These are phyloP conservation scores for Theileria equi DNA, from an alignment of 169 alveolate genomes.

Conservation along the genomic window DNA sequence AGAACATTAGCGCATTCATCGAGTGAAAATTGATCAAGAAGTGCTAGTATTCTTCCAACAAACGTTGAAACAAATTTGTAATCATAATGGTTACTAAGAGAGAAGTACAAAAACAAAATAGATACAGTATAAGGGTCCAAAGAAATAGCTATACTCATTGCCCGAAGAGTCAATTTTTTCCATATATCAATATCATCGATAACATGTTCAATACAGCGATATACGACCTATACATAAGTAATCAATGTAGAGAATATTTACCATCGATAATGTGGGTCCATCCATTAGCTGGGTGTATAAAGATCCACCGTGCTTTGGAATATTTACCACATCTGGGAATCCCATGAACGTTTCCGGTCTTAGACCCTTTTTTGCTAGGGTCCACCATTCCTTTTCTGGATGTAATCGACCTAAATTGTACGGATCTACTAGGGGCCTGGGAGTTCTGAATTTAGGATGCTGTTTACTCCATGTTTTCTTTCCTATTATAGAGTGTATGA, in stretches of 20 bases:
- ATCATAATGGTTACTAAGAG: constrained; percentile 57
- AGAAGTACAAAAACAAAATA: constrained; percentile 64
- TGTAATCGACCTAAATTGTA: constrained; percentile 72
- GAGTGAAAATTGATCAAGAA: constrained; percentile 30
- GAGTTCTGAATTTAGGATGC: constrained; percentile 70
- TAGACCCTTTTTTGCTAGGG: constrained; percentile 63
- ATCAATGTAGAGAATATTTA: neutral
- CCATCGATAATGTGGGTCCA: constrained; percentile 66
- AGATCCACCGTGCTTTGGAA: constrained; percentile 73
- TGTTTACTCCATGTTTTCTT: constrained; percentile 80
- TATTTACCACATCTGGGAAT: constrained; percentile 69
- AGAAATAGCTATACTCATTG: constrained; percentile 61
- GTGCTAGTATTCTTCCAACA: constrained; percentile 51
- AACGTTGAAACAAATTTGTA: constrained; percentile 61
- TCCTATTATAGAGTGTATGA: constrained; percentile 4
- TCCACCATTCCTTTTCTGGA: constrained; percentile 81
- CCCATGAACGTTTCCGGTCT: constrained; percentile 77
- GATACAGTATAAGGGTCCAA: constrained; percentile 66
- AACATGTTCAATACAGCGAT: constrained; percentile 66
- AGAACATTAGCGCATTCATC: constrained; percentile 53
- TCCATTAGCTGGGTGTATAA: constrained; percentile 76
- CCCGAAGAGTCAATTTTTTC: constrained; percentile 63
- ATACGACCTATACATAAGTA: constrained; percentile 58
- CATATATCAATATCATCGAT: constrained; percentile 63
- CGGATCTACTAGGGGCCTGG: constrained; percentile 78